Evolutionary conservation across 805 yeast genomes (phyloP), one percentile per base, ranked within the genome.

Genomic region (Candida incommunis): DNA sequence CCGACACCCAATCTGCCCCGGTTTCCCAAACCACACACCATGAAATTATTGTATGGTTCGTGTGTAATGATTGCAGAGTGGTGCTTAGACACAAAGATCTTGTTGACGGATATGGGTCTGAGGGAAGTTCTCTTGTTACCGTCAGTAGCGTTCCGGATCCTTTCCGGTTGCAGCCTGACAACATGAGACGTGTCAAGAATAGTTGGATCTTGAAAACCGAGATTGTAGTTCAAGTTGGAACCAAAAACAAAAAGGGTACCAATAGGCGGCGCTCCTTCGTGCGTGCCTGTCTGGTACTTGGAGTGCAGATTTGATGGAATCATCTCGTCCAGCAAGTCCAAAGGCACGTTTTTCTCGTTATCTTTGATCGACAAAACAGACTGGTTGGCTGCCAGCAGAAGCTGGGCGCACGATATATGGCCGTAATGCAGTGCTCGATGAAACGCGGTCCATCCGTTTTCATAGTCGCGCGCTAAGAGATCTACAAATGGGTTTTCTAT

Each of bases 371-470:
- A 69, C 25, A 80, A 56, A 7, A 78, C 57, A 1, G 62, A 54
- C 22, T 54, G 62, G 23, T 57, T 58, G 18, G 56, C 51, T 23
- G 58, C 57, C 7, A 75, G 45, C 7, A 77, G 51, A 4, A 61
- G 59, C 44, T 68, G 70, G 7, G 80, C 77, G 55, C 81, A 72
- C 18, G 70, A 55, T 37, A 80, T 62, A 45, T 80, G 68, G 26
- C 77, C 82, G 49, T 72, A 63, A 51, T 67, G 74, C 13, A 82
- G 63, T 3, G 86, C 75, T 48, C 77, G 73, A 59, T 88, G 96
- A 23, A 88, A 65, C 22, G 85, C 75, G 40, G 83, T 82, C 81
- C 94, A 87, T 1, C 85, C 82, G 56, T 75, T 84, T 60, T 87
- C 96, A 44, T 65, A 66, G 59, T 88, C 96, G 2, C 67, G 61